A percentile compares a stretch with the other conserved stretches of the same genome.
Conservation (phyloP, 176 grass and related monocot genomes). For the Aegilops bicornis region DNA sequence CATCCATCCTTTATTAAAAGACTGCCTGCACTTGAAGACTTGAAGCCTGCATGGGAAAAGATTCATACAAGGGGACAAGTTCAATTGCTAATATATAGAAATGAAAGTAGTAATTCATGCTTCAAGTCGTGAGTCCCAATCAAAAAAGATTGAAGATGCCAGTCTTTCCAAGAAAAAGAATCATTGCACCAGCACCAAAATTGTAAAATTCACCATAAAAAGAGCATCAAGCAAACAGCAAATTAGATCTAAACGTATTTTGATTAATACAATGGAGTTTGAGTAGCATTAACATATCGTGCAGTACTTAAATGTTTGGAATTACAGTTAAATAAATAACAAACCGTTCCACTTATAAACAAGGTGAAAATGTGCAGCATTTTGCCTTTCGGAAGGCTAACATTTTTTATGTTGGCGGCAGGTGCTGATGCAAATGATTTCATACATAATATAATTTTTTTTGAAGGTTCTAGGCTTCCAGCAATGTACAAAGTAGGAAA, state of each 20-base stretch:
- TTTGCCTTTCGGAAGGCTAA: constrained; percentile 86
- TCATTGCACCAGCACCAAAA: too few species aligned
- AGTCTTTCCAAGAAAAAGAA: too few species aligned
- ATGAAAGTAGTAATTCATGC: too few species aligned
- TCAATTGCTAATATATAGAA: too few species aligned
- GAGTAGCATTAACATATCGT: background rate
- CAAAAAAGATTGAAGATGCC: too few species aligned
- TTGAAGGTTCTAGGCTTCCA: constrained; percentile 23
- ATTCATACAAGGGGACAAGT: too few species aligned
- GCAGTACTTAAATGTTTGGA: background rate
- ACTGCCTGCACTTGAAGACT: too few species aligned
- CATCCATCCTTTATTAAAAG: too few species aligned
- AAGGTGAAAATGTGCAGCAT: constrained; percentile 59
- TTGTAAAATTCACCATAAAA: background rate
- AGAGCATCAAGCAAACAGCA: background rate
- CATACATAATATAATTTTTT: constrained; percentile 32
- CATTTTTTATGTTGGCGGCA: constrained; percentile 94
- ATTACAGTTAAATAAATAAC: background rate
- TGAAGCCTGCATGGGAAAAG: too few species aligned
- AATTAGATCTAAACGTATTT: too few species aligned
- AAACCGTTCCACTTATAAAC: background rate
- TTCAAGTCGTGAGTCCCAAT: too few species aligned
- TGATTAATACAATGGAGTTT: background rate
- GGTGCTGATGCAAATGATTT: constrained; percentile 88
- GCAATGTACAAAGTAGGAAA: too few species aligned